A percentile compares a stretch with the other conserved stretches of the same genome.
Conservation (phyloP, 192 early-diverging fungal species). For the Gonapodya prolifera region DNA sequence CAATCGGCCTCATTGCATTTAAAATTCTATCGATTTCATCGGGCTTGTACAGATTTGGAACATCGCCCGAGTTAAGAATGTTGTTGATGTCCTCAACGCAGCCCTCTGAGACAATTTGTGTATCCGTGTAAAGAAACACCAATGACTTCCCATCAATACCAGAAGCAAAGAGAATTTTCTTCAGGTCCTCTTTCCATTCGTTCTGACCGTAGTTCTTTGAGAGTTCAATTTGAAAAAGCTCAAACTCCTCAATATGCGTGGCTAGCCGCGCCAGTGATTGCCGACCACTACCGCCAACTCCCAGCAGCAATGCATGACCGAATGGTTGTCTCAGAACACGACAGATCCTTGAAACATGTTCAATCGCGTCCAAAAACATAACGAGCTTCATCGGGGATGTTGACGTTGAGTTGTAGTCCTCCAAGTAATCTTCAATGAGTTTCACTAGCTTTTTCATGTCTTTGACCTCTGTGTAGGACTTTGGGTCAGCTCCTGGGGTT, state of each 20-base stretch:
- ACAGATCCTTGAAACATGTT: constrained; percentile 41
- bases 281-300: constrained; percentile 44
- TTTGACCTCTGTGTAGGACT: constrained; percentile 36
- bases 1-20: constrained; percentile 32
- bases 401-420: constrained; percentile 36
- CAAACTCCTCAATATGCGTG: constrained; percentile 40
- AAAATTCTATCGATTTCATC: constrained; percentile 48
- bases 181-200: constrained; percentile 48
- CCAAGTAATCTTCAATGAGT: constrained; percentile 35
- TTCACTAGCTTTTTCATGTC: constrained; percentile 27
- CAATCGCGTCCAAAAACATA: constrained; percentile 47
- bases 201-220: constrained; percentile 36
- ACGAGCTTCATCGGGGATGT: constrained; percentile 52
- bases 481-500: constrained; percentile 29
- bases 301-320: constrained; percentile 42
- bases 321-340: constrained; percentile 38
- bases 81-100: constrained; percentile 52
- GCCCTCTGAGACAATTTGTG: constrained; percentile 45
- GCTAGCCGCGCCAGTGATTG: constrained; percentile 45
- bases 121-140: constrained; percentile 44
- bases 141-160: constrained; percentile 37
- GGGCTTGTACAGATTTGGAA: constrained; percentile 38
- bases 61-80: constrained; percentile 45
- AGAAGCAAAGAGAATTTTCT: constrained; percentile 37
- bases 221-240: constrained; percentile 46